Base-by-base conservation (phyloP, 768 basidiomycete species). In the Suillus hirtellus region DNA sequence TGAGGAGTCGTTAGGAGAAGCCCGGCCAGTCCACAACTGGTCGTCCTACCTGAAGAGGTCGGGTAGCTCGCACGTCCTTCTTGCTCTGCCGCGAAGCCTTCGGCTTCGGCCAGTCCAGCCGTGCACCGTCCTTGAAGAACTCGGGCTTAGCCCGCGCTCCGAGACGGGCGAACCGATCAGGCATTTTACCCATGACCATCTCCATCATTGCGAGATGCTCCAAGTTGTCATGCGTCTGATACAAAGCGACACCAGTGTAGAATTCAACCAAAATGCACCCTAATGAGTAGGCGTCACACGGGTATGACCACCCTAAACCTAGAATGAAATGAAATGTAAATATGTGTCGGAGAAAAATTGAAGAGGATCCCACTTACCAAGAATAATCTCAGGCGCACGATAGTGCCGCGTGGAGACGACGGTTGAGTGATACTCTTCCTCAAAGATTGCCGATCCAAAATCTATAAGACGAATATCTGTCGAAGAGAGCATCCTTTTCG, bases 121-220 rank as follows among this genome's bases (percentile, higher is more conserved):
- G 91, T 66, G 81, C 76, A 37, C 86, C 89, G 24, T 92, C 90
- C 73, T 92, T 94, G 82, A 99, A 98, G 76, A 92, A 97, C 72
- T 99, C 96, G 9, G 94, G 88, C 70, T 96, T 96, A 58, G 88
- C 86, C 54, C 90, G 84, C 10, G 89, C 86, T 19, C 89, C 90
- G 50, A 84, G 82, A 49, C 89, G 84, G 44, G 87, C 86, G 72
- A 96, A 94, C 6, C 89, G 87, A 59, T 91, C 88, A 0, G 96
- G 93, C 90, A 99, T 96, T 79, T 92, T 93, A 63, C 96, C 96
- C 92, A 99, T 98, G 44, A 99, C 97, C 75, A 92, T 89, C 75
- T 99, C 96, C 97, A 99, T 99, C 97, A 99, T 99, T 46, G 96
- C 97, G 15, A 99, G 86, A 77, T 99, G 97, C 75, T 99, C 97